phyloP scores from a whole-genome alignment of 805 yeast genomes.

The Kazachstania psychrophila region DNA sequence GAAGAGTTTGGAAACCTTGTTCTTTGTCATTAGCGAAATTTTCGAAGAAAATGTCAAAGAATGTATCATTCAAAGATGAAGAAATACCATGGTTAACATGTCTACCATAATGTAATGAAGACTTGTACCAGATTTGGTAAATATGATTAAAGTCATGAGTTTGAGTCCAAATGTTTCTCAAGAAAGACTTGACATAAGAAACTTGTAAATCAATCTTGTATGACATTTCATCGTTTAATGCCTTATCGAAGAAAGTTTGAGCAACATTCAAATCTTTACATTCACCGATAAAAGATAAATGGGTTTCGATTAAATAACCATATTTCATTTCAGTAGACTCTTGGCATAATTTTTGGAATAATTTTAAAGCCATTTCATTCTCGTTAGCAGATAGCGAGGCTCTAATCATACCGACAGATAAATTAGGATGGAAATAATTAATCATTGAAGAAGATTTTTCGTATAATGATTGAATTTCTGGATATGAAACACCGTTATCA shows the following conservation, averaged over 20 bases:
- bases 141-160: slow-evolving; percentile 51
- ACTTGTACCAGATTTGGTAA: slow-evolving; percentile 52
- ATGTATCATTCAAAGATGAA: slow-evolving; percentile 59
- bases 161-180: slow-evolving; percentile 50
- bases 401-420: slow-evolving; percentile 64
- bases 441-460: slow-evolving; percentile 34
- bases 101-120: slow-evolving; percentile 49
- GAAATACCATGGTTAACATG: slow-evolving; percentile 60
- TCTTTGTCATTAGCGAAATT: slow-evolving; percentile 39
- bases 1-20: slow-evolving; percentile 50
- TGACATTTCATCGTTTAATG: slow-evolving; percentile 60
- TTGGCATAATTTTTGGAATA: slow-evolving; percentile 51
- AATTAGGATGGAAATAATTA: slow-evolving; percentile 34
- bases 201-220: slow-evolving; percentile 63
- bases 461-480: slow-evolving; percentile 50
- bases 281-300: slow-evolving; percentile 67
- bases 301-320: slow-evolving; percentile 60
- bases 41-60: slow-evolving; percentile 59
- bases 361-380: slow-evolving; percentile 53
- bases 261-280: slow-evolving; percentile 67
- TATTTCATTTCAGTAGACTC: slow-evolving; percentile 38
- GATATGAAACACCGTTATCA: slow-evolving; percentile 51
- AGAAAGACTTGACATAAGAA: slow-evolving; percentile 56
- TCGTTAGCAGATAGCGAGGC: slow-evolving; percentile 59
- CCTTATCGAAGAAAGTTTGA: slow-evolving; percentile 64